Evolutionary conservation across 306 rosid genomes (phyloP), one percentile per base, ranked within the genome.

Genomic region (Echinosophora koreensis): DNA sequence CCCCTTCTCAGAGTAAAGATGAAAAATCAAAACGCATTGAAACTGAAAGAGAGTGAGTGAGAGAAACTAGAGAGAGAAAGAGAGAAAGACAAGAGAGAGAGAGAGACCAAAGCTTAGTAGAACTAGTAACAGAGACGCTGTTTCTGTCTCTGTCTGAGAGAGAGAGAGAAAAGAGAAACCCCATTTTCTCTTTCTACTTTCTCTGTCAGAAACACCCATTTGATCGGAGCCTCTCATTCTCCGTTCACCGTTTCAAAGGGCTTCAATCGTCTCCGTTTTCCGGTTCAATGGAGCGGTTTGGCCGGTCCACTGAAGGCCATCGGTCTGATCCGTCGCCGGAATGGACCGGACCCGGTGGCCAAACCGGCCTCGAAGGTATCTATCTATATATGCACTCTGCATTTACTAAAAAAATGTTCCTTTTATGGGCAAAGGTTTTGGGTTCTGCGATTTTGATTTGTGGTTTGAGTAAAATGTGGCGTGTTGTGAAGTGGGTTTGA

Each of bases 321-420:
- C 94, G 83, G 80, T 85, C 96, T 87, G 97, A 92, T 95, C 97
- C 91, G 82, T 82, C 95, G 49, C 89, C 82, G 70, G 97, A 89
- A 85, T 90, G 97, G 97, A 80, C 88, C 47, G 82, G 76, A 66
- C 42, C 87, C 46, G 93, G 77, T 2, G 74, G 80, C 2, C 86
- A 87, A 65, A 78, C 94, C 17, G 86, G 90, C 0, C 87, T 84
- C 13, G 96, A 90, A 81, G 99, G 99, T 90, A 58, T 71, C 79
- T 74, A 7, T 17, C 5, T 42, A 10, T 55, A 46, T n/a, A 0
- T 18, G 66, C 3, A 42, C 51, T 14, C 79, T 81, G 82, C 86
- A 81, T 82, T 84, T 69, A 66, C 7, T 37, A 18, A 13, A 68
- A 61, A 73, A 22, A 22, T 5, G 8, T 27, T 78, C 57, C 52